Evolutionary conservation across 306 rosid species (phyloP).

Genomic region (Lathyrus aphaca): DNA sequence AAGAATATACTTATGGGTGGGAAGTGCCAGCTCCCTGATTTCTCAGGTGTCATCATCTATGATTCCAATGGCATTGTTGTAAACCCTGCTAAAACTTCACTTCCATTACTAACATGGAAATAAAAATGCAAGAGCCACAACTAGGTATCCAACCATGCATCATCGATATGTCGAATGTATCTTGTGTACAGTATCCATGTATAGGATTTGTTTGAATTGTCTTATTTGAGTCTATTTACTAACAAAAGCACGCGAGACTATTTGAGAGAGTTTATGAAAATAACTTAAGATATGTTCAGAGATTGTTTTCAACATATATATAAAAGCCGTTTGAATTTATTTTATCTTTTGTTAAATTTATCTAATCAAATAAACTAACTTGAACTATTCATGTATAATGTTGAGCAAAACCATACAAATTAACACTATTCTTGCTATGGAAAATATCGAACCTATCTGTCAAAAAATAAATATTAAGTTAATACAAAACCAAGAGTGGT

Average conservation of each 20-base stretch:
- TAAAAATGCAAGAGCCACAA: conserved; percentile 25
- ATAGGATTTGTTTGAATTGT: background rate
- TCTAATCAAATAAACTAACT: background rate
- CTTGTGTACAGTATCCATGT: background rate
- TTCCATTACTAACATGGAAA: conserved; percentile 69
- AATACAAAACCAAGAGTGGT: conserved; percentile 35
- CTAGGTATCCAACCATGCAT: background rate
- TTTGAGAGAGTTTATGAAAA: no score
- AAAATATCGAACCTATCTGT: conserved; percentile 15
- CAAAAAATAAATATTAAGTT: background rate
- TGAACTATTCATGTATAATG: conserved; percentile 6
- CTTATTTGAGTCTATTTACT: background rate
- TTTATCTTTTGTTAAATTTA: background rate
- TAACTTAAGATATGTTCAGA: no score
- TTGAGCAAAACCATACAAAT: conserved; percentile 29
- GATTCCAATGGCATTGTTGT: conserved; percentile 64
- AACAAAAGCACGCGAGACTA: no score
- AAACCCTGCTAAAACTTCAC: conserved; percentile 55
- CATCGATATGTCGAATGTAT: background rate
- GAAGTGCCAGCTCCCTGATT: conserved; percentile 88
- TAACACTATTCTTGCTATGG: conserved; percentile 24
- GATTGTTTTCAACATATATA: no score
- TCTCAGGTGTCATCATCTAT: conserved; percentile 86
- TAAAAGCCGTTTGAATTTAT: background rate
- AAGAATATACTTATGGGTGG: conserved; percentile 95